Percentiles rank a stretch among this genome's conserved stretches.
Conservation (phyloP, 2,329 filamentous ascomycete genomes). For the Monilinia fructicola region DNA sequence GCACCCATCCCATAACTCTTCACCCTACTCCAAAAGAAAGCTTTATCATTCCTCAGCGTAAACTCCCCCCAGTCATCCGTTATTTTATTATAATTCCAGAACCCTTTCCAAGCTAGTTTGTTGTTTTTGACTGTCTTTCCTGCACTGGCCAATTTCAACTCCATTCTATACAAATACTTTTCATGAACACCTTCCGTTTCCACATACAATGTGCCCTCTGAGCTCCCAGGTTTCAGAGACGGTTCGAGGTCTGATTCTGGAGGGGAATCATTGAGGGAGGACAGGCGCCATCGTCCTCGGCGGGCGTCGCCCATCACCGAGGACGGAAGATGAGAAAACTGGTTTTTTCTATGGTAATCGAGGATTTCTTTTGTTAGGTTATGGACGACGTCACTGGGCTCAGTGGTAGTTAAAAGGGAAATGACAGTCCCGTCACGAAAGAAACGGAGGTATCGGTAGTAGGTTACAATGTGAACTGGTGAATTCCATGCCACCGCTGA, state of each 20-base stretch:
- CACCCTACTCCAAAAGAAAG: conserved; percentile 67
- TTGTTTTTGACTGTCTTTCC: conserved; percentile 71
- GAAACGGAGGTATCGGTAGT: conserved; percentile 95
- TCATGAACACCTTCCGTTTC: conserved; percentile 80
- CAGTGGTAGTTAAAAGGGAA: conserved; percentile 74
- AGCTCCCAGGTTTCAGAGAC: conserved; percentile 36
- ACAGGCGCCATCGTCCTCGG: conserved; percentile 64
- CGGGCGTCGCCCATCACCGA: conserved; percentile 67
- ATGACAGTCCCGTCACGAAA: conserved; percentile 86
- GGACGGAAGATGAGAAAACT: conserved; percentile 42
- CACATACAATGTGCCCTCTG: conserved; percentile 69
- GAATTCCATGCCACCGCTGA: conserved; percentile 73
- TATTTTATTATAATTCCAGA: conserved; percentile 85
- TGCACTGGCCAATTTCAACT: conserved; percentile 67
- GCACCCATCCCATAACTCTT: conserved; percentile 58
- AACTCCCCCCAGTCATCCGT: conserved; percentile 93
- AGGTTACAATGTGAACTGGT: conserved; percentile 93
- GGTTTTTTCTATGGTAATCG: conserved; percentile 37
- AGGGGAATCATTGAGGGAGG: conserved; percentile 31
- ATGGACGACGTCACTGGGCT: conserved; percentile 85
- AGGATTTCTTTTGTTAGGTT: conserved; percentile 73
- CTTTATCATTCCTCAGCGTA: conserved; percentile 59
- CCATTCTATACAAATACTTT: conserved; percentile 84
- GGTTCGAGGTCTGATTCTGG: conserved; percentile 33
- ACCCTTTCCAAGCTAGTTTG: conserved; percentile 83